Evolutionary conservation across 352 stramenopile species (phyloP).

Genomic region (Albugo candida): DNA sequence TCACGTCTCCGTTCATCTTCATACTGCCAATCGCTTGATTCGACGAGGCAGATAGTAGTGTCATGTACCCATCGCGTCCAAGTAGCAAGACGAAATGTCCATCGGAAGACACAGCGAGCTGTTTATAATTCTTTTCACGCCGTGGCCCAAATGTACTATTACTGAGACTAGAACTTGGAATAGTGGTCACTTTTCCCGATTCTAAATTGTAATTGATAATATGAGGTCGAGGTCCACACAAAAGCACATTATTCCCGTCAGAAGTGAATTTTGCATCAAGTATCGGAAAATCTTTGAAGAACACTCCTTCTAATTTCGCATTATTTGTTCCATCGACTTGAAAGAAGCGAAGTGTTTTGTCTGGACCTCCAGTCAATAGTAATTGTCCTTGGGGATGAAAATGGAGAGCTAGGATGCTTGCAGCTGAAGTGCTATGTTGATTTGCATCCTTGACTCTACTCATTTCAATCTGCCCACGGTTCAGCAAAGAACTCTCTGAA

Average conservation of each 20-base stretch:
- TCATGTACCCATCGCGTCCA: slow-evolving; percentile 89
- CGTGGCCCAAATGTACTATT: slow-evolving; percentile 36
- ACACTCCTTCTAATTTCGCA: slow-evolving; percentile 76
- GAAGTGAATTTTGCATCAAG: slow-evolving; percentile 66
- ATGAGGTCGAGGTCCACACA: slow-evolving; percentile 85
- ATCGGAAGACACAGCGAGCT: slow-evolving; percentile 78
- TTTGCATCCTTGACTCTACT: slow-evolving; percentile 83
- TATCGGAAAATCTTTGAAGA: slow-evolving; percentile 82
- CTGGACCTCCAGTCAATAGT: slow-evolving; percentile 75
- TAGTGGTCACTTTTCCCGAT: slow-evolving; percentile 79
- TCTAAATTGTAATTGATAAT: slow-evolving; percentile 95
- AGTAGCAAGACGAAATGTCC: slow-evolving; percentile 85
- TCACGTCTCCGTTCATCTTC: slow-evolving; percentile 92
- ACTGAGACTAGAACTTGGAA: slow-evolving; percentile 25
- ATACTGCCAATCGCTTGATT: slow-evolving; percentile 87
- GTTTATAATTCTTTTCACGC: slow-evolving; percentile 84
- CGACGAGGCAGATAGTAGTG: slow-evolving; percentile 79
- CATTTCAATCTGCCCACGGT: slow-evolving; percentile 42
- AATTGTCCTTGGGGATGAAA: slow-evolving; percentile 82
- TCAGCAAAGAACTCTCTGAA: slow-evolving; percentile 26
- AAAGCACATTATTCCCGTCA: slow-evolving; percentile 64
- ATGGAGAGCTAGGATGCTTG: slow-evolving; percentile 71
- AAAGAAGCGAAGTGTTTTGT: slow-evolving; percentile 88
- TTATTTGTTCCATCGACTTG: slow-evolving; percentile 82
- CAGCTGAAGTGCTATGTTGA: slow-evolving; percentile 64